Conservation (phyloP, 1,139 yeast genomes). For the Candida tunisiensis region DNA sequence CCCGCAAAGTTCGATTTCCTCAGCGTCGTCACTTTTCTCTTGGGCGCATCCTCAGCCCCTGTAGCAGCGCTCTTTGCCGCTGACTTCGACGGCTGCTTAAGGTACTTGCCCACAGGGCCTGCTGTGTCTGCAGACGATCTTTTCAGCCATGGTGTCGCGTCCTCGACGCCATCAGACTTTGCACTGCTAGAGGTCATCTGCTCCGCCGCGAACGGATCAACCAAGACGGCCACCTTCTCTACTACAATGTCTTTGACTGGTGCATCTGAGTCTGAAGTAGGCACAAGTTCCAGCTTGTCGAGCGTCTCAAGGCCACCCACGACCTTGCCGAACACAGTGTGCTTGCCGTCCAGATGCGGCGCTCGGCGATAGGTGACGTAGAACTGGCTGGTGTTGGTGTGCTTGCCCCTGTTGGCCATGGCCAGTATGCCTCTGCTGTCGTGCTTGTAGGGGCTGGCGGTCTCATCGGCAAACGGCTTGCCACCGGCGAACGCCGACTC, state of each 20-base stretch:
- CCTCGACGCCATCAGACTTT: slow-evolving; percentile 5
- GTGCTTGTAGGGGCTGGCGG: slow-evolving; percentile 57
- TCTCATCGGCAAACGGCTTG: slow-evolving; percentile 84
- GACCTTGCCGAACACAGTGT: slow-evolving; percentile 84
- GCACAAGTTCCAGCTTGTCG: slow-evolving; percentile 54
- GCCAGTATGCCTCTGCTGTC: slow-evolving; percentile 72
- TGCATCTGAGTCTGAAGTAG: slow-evolving; percentile 52
- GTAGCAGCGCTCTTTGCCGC: not conserved
- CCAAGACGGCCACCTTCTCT: slow-evolving; percentile 58
- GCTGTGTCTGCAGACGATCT: slow-evolving; percentile 2
- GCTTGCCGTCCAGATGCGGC: slow-evolving; percentile 77
- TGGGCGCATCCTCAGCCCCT: not conserved
- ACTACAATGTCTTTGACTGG: slow-evolving; percentile 52
- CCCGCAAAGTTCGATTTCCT: slow-evolving; percentile 8
- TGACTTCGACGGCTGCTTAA: slow-evolving; percentile 3
- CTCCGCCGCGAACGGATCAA: slow-evolving; percentile 52
- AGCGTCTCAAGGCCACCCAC: slow-evolving; percentile 66
- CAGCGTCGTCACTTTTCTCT: slow-evolving; percentile 3
- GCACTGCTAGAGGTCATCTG: slow-evolving; percentile 10
- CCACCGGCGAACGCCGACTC: slow-evolving; percentile 89
- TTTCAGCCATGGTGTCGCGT: slow-evolving; percentile 13
- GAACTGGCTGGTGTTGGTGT: slow-evolving; percentile 87
- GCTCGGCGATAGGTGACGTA: slow-evolving; percentile 64
- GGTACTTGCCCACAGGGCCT: slow-evolving; percentile 10
- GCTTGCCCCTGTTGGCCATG: slow-evolving; percentile 91